Evolutionary conservation across 768 basidiomycete species (phyloP), one percentile per base, ranked within the genome.

Genomic region (Mycena indigotica): DNA sequence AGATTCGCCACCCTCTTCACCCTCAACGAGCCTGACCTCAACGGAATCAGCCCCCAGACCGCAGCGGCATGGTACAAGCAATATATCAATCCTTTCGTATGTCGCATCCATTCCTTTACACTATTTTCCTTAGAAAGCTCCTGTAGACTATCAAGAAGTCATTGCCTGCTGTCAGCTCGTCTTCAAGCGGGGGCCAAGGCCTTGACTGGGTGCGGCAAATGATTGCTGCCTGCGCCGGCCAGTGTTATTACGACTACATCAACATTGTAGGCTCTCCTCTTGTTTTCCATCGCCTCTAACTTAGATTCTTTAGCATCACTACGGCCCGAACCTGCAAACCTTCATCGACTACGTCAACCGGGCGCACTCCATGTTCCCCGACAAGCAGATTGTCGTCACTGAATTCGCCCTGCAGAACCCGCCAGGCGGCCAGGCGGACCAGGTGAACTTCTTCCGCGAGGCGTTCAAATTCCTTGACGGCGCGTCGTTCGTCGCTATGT

Each of bases 1-100:
- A 57, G 61, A 3, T 62, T 62, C 46, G 45, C 50, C 5, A 62
- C 61, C 6, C 53, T 62, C n/a, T 62, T 62, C 50, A 62, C 61
- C 28, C 51, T 76, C 62, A 75, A 75, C 41, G 74, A 75, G 52
- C 74, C 74, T 2, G 74, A 75, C 50, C 28, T 66, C 58, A 70
- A 67, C 12, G 64, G 65, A 3, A 73, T 72, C 45, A 41, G 50
- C 19, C 69, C 74, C 8, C 53, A 50, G 24, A 25, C 64, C 24
- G 74, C 75, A 3, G 75, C 74, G 25, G 57, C 64, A 21, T 75
- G 74, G 74, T 75, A 75, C 32, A 75, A 66, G 13, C 10, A 72
- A 41, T 62, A 72, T 40, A 66, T 75, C 24, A 76, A 75, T 53
- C 73, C 74, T 3, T 40, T 75, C 59, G 75, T 75, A 62, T 29